Conservation (phyloP, 306 rosid species). For the Oemleria cerasiformis region DNA sequence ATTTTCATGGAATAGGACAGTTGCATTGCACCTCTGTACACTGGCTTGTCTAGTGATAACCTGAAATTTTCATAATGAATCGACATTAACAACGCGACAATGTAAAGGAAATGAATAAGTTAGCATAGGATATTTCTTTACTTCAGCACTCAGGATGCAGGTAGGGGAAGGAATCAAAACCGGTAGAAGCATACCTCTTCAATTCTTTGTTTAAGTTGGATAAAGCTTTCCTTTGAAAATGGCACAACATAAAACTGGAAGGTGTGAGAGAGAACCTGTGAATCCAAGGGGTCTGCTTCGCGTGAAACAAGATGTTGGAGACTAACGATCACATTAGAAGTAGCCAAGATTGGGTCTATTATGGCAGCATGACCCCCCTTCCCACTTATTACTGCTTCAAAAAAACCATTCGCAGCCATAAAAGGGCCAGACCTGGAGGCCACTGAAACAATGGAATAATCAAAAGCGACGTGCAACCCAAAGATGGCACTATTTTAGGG, state of each 20-base stretch:
- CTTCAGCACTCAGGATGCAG: neutral
- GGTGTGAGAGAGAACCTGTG: constrained; percentile 48
- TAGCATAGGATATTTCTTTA: neutral
- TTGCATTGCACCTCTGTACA: constrained; percentile 54
- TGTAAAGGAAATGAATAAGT: neutral
- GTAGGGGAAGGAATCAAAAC: neutral
- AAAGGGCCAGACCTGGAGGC: constrained; percentile 64
- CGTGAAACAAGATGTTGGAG: constrained; percentile 89
- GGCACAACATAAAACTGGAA: neutral
- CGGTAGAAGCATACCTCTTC: constrained; percentile 50
- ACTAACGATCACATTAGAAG: constrained; percentile 71
- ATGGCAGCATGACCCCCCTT: constrained; percentile 94
- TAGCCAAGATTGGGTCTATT: constrained; percentile 81
- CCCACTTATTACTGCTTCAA: constrained; percentile 79
- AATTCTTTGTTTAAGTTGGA: constrained; percentile 50
- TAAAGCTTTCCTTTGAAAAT: constrained; percentile 38
- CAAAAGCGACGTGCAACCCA: constrained; percentile 49
- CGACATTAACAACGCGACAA: neutral
- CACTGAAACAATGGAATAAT: constrained; percentile 47
- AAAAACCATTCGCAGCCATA: constrained; percentile 62
- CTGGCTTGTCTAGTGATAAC: constrained; percentile 44
- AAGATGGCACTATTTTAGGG: constrained; percentile 74
- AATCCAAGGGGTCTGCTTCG: constrained; percentile 79
- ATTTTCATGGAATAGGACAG: constrained; percentile 25
- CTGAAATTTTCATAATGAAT: constrained; percentile 22